Conservation (phyloP, 495 filamentous ascomycete genomes). For the Cercophora sp. region DNA sequence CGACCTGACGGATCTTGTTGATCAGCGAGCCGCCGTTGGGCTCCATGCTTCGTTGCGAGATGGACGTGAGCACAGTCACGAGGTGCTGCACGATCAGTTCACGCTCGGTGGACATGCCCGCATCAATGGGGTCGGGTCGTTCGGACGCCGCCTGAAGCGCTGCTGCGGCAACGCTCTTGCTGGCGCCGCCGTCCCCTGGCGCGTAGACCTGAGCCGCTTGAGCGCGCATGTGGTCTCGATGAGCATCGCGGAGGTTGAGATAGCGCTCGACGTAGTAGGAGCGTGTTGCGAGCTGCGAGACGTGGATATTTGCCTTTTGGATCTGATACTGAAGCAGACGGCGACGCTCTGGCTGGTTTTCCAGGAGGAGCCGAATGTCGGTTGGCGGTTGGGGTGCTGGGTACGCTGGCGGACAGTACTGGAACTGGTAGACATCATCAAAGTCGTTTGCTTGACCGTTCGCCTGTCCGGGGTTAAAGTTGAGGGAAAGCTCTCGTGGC, state of each 20-base stretch:
- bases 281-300: conserved; percentile 67
- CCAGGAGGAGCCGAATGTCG: conserved; percentile 35
- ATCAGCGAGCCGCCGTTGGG: conserved; percentile 72
- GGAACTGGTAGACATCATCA: conserved; percentile 18
- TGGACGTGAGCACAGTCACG: conserved; percentile 60
- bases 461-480: conserved; percentile 23
- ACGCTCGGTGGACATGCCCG: conserved; percentile 61
- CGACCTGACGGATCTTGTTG: conserved; percentile 69
- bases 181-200: conserved; percentile 21
- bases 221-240: conserved; percentile 31
- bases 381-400: conserved; percentile 27
- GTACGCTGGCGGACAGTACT: conserved; percentile 37
- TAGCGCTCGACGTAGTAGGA: conserved; percentile 82
- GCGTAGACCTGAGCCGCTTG: conserved; percentile 16
- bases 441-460: background rate
- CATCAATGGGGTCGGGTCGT: conserved; percentile 38
- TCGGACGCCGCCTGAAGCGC: conserved; percentile 21
- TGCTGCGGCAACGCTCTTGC: conserved; percentile 23
- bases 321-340: conserved; percentile 70
- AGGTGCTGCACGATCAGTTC: conserved; percentile 74
- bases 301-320: conserved; percentile 79
- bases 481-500: conserved; percentile 58
- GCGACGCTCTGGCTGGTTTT: conserved; percentile 36
- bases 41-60: conserved; percentile 77
- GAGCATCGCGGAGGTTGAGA: conserved; percentile 59